These are phyloP conservation scores for Podospora tetraspora DNA, from an alignment of 495 filamentous ascomycete species.

Conservation along the genomic window DNA sequence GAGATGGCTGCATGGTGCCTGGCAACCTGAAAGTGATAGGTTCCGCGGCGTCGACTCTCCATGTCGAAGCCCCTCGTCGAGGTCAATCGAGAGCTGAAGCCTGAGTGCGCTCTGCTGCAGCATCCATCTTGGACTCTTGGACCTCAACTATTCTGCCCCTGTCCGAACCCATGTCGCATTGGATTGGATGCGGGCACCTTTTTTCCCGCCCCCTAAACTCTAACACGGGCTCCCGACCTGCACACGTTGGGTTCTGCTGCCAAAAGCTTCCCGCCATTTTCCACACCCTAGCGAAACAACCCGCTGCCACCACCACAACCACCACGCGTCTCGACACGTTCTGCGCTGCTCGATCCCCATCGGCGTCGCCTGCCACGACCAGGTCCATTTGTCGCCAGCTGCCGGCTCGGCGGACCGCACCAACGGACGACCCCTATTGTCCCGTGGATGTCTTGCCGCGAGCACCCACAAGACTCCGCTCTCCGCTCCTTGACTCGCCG, in stretches of 20 bases:
- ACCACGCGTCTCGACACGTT: conserved; percentile 14
- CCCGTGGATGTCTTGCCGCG: conserved; percentile 21
- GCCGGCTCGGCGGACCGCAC: not conserved
- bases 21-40: not conserved
- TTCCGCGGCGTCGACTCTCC: not conserved
- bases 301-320: conserved; percentile 5
- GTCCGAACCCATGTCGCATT: conserved; percentile 12
- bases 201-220: conserved; percentile 23
- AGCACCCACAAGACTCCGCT: conserved; percentile 15
- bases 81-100: not conserved
- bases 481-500: conserved; percentile 9
- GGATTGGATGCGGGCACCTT: conserved; percentile 15
- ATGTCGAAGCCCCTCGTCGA: not conserved
- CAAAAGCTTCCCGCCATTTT: conserved; percentile 5
- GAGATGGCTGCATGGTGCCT: not conserved
- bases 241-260: conserved; percentile 10
- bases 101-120: not conserved
- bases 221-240: conserved; percentile 19
- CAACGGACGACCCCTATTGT: not conserved
- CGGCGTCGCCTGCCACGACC: conserved; percentile 7
- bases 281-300: conserved; percentile 14
- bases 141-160: conserved; percentile 1
- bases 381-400: conserved; percentile 5
- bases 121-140: not conserved
- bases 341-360: conserved; percentile 3